Evolutionary conservation across 176 grass and related monocot genomes (phyloP).

Genomic region (Carex pumila): DNA sequence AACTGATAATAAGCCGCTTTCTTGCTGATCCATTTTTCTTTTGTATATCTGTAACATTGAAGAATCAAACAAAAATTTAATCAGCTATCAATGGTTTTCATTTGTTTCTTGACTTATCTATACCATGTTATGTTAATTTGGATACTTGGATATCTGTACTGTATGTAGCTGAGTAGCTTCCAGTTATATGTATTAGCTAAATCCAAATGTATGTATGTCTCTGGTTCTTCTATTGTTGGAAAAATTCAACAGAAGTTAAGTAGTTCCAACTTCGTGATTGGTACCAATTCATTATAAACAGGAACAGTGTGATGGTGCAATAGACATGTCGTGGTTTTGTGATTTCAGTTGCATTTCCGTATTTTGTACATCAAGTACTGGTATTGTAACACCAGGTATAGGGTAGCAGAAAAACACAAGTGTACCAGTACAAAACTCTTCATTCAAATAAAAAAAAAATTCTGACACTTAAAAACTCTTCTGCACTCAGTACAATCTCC

Average conservation of each 20-base stretch:
- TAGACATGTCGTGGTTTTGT: neutral
- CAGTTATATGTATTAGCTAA: too few species aligned
- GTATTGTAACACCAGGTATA: neutral
- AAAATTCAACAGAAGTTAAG: neutral
- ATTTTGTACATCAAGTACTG: neutral
- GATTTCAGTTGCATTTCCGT: neutral
- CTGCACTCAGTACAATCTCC: neutral
- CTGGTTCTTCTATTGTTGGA: neutral
- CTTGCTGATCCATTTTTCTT: constrained; percentile 43
- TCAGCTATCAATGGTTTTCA: neutral
- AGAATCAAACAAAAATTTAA: neutral
- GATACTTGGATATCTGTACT: neutral
- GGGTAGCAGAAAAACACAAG: neutral
- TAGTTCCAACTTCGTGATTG: neutral
- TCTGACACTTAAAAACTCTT: neutral
- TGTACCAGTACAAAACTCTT: neutral
- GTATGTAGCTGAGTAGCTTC: too few species aligned
- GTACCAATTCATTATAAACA: neutral
- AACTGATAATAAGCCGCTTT: constrained; percentile 51
- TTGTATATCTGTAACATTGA: constrained; percentile 51
- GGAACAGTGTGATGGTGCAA: neutral
- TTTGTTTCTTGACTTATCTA: neutral
- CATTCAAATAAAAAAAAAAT: neutral
- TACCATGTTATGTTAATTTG: neutral
- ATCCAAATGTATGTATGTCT: neutral